Percentiles rank a stretch among this genome's conserved stretches.
Conservation (phyloP, 129 eudicot species). For the Daucus carota region DNA sequence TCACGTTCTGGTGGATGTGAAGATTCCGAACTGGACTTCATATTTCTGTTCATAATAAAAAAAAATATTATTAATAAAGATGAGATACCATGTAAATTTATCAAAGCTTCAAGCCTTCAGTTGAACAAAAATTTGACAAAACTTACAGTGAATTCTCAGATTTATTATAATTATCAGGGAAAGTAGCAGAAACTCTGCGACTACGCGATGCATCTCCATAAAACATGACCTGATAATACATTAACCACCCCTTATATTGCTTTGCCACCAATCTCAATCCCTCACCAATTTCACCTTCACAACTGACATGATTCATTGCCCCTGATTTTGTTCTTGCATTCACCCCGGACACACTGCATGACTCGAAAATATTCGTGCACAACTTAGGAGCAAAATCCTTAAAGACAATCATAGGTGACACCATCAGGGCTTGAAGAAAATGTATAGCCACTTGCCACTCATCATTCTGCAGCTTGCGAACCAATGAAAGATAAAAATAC, state of each 20-base stretch:
- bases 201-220: conserved; percentile 32
- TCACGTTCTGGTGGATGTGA: conserved; percentile 15
- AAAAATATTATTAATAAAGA: neutral
- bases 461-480: conserved; percentile 38
- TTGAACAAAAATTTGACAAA: neutral
- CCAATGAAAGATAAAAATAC: conserved; percentile 50
- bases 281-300: conserved; percentile 22
- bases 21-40: conserved; percentile 28
- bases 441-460: conserved; percentile 63
- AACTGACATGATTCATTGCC: conserved; percentile 4
- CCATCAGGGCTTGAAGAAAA: conserved; percentile 62
- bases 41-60: conserved; percentile 23
- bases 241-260: conserved; percentile 63
- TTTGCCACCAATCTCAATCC: conserved; percentile 46
- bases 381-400: conserved; percentile 51
- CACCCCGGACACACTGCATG: conserved; percentile 14
- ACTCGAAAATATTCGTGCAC: conserved; percentile 22
- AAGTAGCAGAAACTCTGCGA: conserved; percentile 18
- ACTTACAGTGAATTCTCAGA: conserved; percentile 31
- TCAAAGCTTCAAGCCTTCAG: neutral
- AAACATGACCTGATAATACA: conserved; percentile 66
- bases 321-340: conserved; percentile 9
- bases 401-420: conserved; percentile 38
- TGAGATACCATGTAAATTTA: neutral
- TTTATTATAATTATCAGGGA: conserved; percentile 17